Evolutionary conservation across 2,329 filamentous ascomycete species (phyloP).

Genomic region (Tolypocladium tropicale): DNA sequence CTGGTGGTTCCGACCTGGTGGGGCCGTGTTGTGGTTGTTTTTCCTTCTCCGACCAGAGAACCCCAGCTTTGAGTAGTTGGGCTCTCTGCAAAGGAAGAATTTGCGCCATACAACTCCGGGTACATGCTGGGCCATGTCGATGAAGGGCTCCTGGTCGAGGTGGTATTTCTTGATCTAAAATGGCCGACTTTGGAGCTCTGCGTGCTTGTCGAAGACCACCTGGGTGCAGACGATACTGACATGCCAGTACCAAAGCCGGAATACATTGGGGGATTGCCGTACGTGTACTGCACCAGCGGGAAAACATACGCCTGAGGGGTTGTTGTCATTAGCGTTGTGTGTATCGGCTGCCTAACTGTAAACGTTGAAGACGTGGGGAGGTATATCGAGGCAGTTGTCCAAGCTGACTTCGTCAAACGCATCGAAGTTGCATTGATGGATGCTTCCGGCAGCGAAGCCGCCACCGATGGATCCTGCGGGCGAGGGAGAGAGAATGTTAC

Average conservation of each 20-base stretch:
- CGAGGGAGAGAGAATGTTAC: not conserved
- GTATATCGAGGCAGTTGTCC: not conserved
- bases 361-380: not conserved
- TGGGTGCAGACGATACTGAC: not conserved
- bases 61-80: not conserved
- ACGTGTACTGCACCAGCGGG: slow-evolving; percentile 6
- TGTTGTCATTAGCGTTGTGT: slow-evolving; percentile 1
- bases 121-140: not conserved
- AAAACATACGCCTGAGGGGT: slow-evolving; percentile 4
- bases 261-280: slow-evolving; percentile 2
- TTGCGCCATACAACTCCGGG: not conserved
- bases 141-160: not conserved
- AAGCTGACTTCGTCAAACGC: not conserved
- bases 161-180: not conserved
- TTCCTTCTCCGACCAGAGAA: not conserved
- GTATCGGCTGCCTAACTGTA: slow-evolving; percentile 1
- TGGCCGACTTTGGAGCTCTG: not conserved
- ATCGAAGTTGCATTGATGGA: not conserved
- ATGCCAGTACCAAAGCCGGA: not conserved
- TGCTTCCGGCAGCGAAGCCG: not conserved
- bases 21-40: too few species aligned
- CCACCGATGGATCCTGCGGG: not conserved
- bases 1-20: too few species aligned
- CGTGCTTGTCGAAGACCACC: not conserved
- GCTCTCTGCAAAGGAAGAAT: not conserved